A percentile compares a stretch with the other conserved stretches of the same genome.
These are phyloP conservation scores for Castanospermum australe DNA, from an alignment of 306 rosid species.

Conservation along the genomic window DNA sequence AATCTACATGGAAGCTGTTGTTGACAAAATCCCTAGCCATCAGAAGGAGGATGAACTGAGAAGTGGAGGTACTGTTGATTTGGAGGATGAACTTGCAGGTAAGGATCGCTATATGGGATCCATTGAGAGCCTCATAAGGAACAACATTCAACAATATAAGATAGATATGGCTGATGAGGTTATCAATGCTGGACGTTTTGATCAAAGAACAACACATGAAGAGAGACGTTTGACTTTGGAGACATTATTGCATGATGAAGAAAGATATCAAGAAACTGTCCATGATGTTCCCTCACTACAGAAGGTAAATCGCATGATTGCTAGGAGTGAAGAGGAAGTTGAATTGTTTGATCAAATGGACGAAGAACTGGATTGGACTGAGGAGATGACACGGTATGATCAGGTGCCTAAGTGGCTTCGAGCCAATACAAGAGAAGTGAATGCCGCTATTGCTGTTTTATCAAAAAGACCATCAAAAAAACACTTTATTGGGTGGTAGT, in stretches of 20 bases:
- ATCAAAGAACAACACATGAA: slow-evolving; percentile 97
- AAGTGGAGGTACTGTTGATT: slow-evolving; percentile 77
- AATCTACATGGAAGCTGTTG: slow-evolving; percentile 98
- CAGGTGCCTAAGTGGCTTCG: slow-evolving; percentile 95
- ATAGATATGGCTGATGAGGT: slow-evolving; percentile 99
- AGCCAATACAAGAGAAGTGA: slow-evolving; percentile 75
- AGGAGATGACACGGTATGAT: slow-evolving; percentile 80
- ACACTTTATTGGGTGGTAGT: slow-evolving; percentile 53
- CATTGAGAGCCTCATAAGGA: slow-evolving; percentile 94
- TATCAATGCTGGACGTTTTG: slow-evolving; percentile 99
- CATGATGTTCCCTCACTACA: slow-evolving; percentile 95
- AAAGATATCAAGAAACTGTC: slow-evolving; percentile 91
- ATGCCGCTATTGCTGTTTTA: slow-evolving; percentile 66
- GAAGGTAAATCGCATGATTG: slow-evolving; percentile 98
- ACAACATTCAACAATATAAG: slow-evolving; percentile 92
- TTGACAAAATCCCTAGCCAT: slow-evolving; percentile 85
- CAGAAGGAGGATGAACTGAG: slow-evolving; percentile 90
- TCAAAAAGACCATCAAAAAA: slow-evolving; percentile 82
- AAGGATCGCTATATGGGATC: slow-evolving; percentile 97
- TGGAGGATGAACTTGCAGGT: slow-evolving; percentile 94
- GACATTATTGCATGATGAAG: slow-evolving; percentile 94
- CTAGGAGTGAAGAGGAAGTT: slow-evolving; percentile 86
- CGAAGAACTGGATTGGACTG: slow-evolving; percentile 91
- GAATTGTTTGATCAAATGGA: slow-evolving; percentile 96
- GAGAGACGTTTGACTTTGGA: slow-evolving; percentile 94